These are phyloP conservation scores for Neurospora sp. DNA, from an alignment of 495 filamentous ascomycete genomes.

Conservation along the genomic window DNA sequence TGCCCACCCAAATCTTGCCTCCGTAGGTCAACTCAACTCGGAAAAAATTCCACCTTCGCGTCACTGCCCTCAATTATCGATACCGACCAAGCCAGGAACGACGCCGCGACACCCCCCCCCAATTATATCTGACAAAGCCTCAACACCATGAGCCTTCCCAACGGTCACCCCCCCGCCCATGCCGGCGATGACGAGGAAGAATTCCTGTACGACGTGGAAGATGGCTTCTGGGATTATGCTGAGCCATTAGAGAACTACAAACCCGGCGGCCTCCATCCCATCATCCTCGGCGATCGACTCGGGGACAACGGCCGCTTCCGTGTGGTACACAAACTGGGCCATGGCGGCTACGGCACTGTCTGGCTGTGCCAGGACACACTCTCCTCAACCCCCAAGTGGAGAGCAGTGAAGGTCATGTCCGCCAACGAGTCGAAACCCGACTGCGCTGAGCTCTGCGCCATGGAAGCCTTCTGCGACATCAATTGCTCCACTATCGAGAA, in stretches of 20 bases:
- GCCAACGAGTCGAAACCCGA: conserved; percentile 2
- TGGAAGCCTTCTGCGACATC: conserved; percentile 1
- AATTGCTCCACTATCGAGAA: background rate
- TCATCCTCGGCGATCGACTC: conserved; percentile 35
- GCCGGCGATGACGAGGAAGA: background rate
- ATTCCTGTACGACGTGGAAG: background rate
- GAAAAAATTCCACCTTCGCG: too few species aligned
- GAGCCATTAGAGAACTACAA: background rate
- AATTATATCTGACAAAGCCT: background rate
- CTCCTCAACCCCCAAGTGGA: conserved; percentile 6
- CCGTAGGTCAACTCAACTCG: too few species aligned
- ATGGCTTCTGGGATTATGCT: background rate
- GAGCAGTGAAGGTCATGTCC: conserved; percentile 18
- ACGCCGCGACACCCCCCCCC: background rate
- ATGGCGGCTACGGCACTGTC: conserved; percentile 38
- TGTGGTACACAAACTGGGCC: conserved; percentile 46
- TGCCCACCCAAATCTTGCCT: too few species aligned
- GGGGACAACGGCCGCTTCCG: conserved; percentile 27
- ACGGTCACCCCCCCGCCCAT: background rate
- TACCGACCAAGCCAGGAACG: background rate
- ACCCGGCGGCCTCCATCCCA: conserved; percentile 31
- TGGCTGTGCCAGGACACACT: conserved; percentile 44
- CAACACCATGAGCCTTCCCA: background rate
- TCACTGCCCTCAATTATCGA: background rate
- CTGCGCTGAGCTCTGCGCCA: conserved; percentile 10